Conservation (phyloP, 129 eudicot genomes). For the Dittrichia graveolens region DNA sequence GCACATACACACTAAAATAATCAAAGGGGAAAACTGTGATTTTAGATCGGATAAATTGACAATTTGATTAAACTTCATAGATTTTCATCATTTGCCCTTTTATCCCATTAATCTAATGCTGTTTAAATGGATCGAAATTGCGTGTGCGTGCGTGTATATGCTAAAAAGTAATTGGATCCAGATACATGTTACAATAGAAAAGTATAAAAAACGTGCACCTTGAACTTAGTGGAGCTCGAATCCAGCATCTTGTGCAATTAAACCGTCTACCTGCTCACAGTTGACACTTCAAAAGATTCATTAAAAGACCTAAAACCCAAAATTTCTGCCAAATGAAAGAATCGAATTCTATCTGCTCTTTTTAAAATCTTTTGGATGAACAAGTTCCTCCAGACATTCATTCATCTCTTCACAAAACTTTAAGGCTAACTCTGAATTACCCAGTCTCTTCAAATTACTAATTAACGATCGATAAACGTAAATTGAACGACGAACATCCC, state of each 20-base stretch:
- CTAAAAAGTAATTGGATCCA: background rate
- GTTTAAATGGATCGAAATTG: too few relatives aligned
- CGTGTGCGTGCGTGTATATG: background rate
- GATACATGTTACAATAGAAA: background rate
- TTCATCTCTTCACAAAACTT: conserved; percentile 69
- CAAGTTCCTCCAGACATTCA: conserved; percentile 42
- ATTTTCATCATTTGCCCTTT: background rate
- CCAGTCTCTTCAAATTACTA: conserved; percentile 57
- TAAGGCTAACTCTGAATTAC: conserved; percentile 63
- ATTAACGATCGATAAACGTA: conserved; percentile 70
- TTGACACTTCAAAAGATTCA: background rate
- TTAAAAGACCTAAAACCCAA: too few relatives aligned
- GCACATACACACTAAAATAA: too few relatives aligned
- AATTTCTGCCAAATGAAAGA: background rate
- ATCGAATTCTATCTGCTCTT: conserved; percentile 39
- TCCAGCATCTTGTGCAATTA: background rate
- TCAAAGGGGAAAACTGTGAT: too few relatives aligned
- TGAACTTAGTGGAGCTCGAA: conserved; percentile 12
- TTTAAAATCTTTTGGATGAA: conserved; percentile 70
- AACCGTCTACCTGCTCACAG: background rate
- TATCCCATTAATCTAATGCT: too few relatives aligned
- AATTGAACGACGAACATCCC: conserved; percentile 54
- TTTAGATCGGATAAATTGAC: background rate
- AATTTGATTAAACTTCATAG: background rate
- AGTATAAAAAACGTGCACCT: conserved; percentile 16